These are phyloP conservation scores for Spongospora subterranea DNA, from an alignment of 208 protist species.

Conservation along the genomic window DNA sequence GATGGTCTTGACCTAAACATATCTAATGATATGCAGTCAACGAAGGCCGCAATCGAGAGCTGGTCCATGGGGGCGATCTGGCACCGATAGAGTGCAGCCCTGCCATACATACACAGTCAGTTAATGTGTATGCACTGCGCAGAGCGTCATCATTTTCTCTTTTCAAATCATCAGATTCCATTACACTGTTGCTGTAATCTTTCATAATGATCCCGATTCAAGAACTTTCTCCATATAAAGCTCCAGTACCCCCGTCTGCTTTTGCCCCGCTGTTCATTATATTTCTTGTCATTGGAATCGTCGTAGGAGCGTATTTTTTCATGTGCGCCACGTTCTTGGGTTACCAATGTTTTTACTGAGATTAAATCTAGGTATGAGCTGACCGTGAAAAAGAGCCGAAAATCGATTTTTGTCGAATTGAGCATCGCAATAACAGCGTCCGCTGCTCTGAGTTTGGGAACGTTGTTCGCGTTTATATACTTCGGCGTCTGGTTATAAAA, in stretches of 20 bases:
- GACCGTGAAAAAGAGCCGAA: background rate
- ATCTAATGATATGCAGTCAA: too few species aligned
- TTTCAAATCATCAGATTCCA: too few species aligned
- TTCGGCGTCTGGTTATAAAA: constrained; percentile 53
- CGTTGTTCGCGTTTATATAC: background rate
- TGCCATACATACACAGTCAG: too few species aligned
- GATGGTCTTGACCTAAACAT: too few species aligned
- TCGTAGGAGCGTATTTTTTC: background rate
- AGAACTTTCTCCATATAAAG: background rate
- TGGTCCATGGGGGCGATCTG: too few species aligned
- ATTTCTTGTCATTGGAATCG: background rate
- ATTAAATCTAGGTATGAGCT: constrained; percentile 9
- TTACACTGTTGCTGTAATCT: too few species aligned
- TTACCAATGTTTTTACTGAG: background rate
- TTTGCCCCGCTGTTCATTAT: constrained; percentile 34
- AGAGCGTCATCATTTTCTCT: too few species aligned
- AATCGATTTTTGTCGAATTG: background rate
- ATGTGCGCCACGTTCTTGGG: background rate
- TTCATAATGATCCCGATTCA: background rate
- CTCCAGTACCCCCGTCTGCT: background rate
- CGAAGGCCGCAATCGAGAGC: too few species aligned
- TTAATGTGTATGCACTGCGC: too few species aligned
- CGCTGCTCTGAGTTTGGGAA: background rate
- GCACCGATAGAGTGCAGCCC: too few species aligned
- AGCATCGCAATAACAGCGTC: background rate